Conservation (phyloP, 2,329 filamentous ascomycete genomes). For the Sporothrix luriei region DNA sequence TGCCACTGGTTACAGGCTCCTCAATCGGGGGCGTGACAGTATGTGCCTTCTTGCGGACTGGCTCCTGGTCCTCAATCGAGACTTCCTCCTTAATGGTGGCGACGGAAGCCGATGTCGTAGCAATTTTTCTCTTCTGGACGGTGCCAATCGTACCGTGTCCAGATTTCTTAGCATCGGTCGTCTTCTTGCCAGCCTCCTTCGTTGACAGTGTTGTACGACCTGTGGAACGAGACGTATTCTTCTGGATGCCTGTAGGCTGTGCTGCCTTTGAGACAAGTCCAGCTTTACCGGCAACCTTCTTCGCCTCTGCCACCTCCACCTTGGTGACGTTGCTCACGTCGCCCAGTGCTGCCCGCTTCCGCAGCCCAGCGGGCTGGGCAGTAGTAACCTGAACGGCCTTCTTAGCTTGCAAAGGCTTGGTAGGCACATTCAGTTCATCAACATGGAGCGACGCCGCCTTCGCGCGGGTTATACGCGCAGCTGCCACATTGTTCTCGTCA, state of each 20-base stretch:
- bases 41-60: conserved; percentile 67
- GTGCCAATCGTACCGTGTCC: conserved; percentile 68
- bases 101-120: conserved; percentile 44
- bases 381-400: conserved; percentile 58
- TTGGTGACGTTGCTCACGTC: conserved; percentile 97
- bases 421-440: conserved; percentile 61
- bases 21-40: conserved; percentile 53
- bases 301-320: conserved; percentile 68
- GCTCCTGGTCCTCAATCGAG: conserved; percentile 66
- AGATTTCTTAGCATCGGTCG: conserved; percentile 68
- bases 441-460: conserved; percentile 76
- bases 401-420: conserved; percentile 70
- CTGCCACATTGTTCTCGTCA: conserved; percentile 78
- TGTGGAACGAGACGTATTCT: conserved; percentile 69
- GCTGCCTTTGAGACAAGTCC: conserved; percentile 78
- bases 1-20: conserved; percentile 50
- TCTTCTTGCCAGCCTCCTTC: conserved; percentile 59
- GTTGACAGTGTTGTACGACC: conserved; percentile 53
- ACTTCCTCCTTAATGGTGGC: conserved; percentile 62
- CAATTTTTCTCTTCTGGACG: conserved; percentile 68
- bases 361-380: conserved; percentile 46
- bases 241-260: conserved; percentile 80
- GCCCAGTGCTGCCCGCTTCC: conserved; percentile 82
- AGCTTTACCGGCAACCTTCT: conserved; percentile 70
- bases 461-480: conserved; percentile 86